Conservation (phyloP, 1,139 yeast species). For the Nakaseomyces glabratus region DNA sequence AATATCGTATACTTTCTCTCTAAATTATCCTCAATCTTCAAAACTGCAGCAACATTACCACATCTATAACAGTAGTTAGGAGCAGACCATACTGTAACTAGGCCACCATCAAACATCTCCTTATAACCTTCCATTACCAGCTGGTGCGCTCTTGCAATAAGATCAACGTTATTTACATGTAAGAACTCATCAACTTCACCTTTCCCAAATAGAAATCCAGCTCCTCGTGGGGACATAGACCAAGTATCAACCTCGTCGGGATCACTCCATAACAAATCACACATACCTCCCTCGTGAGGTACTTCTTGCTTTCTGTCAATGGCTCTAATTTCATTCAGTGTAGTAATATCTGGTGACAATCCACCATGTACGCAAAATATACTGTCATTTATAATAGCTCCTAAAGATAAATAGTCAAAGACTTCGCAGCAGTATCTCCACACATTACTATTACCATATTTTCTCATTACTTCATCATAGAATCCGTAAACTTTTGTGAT, state of each 20-base stretch:
- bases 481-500: slow-evolving; percentile 97
- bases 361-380: slow-evolving; percentile 97
- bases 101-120: slow-evolving; percentile 76
- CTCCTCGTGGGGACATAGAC: slow-evolving; percentile 98
- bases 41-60: slow-evolving; percentile 89
- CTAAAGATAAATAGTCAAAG: slow-evolving; percentile 88
- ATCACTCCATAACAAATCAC: slow-evolving; percentile 94
- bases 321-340: slow-evolving; percentile 80
- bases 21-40: slow-evolving; percentile 65
- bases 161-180: slow-evolving; percentile 67
- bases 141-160: slow-evolving; percentile 96
- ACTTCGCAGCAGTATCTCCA: slow-evolving; percentile 76
- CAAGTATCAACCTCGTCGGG: slow-evolving; percentile 95
- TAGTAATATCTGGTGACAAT: slow-evolving; percentile 82
- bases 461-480: slow-evolving; percentile 92
- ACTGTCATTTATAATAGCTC: slow-evolving; percentile 68
- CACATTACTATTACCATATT: slow-evolving; percentile 91
- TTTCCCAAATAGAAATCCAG: slow-evolving; percentile 90
- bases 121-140: slow-evolving; percentile 96
- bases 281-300: slow-evolving; percentile 99
- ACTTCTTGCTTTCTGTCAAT: slow-evolving; percentile 90
- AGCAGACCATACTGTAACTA: slow-evolving; percentile 90
- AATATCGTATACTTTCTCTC: slow-evolving; percentile 71
- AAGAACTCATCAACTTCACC: slow-evolving; percentile 78
- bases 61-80: slow-evolving; percentile 94